A percentile compares a stretch with the other conserved stretches of the same genome.
phyloP scores from a whole-genome alignment of 192 early-diverging fungal species.

The Gryganskiella cystojenkinii region DNA sequence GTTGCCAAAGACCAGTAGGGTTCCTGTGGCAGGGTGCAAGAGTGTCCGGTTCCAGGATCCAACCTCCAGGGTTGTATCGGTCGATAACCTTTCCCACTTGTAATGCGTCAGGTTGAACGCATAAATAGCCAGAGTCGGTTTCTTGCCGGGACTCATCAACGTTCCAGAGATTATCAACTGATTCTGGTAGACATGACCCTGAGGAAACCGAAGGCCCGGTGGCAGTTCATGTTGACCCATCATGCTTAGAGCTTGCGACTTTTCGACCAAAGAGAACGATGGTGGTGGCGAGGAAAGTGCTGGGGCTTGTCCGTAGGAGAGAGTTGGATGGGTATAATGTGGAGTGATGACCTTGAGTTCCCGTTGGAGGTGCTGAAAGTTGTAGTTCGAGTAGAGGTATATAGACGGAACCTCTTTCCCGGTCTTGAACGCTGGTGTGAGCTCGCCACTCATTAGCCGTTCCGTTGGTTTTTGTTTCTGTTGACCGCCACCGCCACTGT shows the following conservation, averaged over 20 bases:
- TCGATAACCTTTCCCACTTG: conserved; percentile 15
- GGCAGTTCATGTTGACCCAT: conserved; percentile 17
- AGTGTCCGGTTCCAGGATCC: conserved; percentile 21
- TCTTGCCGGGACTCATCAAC: conserved; percentile 4
- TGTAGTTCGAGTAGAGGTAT: conserved; percentile 25
- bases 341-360: conserved; percentile 25
- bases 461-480: conserved; percentile 2
- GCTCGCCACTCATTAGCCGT: conserved; percentile 17
- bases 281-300: neutral
- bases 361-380: conserved; percentile 22
- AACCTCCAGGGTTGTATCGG: conserved; percentile 6
- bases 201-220: conserved; percentile 16
- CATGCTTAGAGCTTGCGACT: conserved; percentile 20
- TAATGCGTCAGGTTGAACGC: conserved; percentile 15
- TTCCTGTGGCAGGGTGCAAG: conserved; percentile 21
- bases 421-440: conserved; percentile 14
- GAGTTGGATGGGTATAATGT: conserved; percentile 8
- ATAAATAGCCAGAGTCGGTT: conserved; percentile 21
- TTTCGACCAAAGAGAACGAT: conserved; percentile 22
- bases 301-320: neutral
- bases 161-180: conserved; percentile 17
- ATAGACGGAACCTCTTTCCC: conserved; percentile 14
- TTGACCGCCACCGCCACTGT: neutral
- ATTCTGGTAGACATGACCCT: conserved; percentile 25
- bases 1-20: conserved; percentile 17